A percentile compares a stretch with the other conserved stretches of the same genome.
Conservation (phyloP, 257 asterid species). For the Gentiana macrophylla region DNA sequence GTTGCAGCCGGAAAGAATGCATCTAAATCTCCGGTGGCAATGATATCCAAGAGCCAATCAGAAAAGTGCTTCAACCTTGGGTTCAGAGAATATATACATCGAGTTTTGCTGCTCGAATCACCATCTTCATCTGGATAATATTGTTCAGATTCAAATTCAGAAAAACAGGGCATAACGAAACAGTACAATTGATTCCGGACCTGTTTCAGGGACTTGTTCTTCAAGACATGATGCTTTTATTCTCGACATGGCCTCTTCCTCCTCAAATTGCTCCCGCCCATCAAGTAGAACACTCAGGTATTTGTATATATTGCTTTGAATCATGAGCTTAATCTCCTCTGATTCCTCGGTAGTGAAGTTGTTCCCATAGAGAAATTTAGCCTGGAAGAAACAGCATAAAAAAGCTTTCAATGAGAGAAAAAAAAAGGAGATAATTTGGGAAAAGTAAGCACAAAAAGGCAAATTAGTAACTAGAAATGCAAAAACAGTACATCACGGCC, state of each 20-base stretch:
- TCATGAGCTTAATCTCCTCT: conserved; percentile 89
- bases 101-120: conserved; percentile 30
- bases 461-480: no score
- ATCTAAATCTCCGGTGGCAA: conserved; percentile 96
- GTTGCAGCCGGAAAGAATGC: conserved; percentile 96
- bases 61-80: conserved; percentile 85
- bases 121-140: conserved; percentile 33
- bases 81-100: conserved; percentile 66
- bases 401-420: background rate
- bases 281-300: conserved; percentile 89
- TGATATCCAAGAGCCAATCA: conserved; percentile 90
- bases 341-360: conserved; percentile 62
- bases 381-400: conserved; percentile 35
- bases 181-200: conserved; percentile 2
- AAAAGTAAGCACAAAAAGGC: no score
- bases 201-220: conserved; percentile 28
- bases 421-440: no score
- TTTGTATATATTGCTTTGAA: conserved; percentile 87
- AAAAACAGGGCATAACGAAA: background rate
- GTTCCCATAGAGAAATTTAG: conserved; percentile 75
- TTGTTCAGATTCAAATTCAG: background rate
- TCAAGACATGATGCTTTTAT: conserved; percentile 14
- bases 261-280: conserved; percentile 94
- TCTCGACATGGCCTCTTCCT: conserved; percentile 60
- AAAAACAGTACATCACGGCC: no score